Evolutionary conservation across 495 filamentous ascomycete genomes (phyloP).

Genomic region (Penicillium nucicola): DNA sequence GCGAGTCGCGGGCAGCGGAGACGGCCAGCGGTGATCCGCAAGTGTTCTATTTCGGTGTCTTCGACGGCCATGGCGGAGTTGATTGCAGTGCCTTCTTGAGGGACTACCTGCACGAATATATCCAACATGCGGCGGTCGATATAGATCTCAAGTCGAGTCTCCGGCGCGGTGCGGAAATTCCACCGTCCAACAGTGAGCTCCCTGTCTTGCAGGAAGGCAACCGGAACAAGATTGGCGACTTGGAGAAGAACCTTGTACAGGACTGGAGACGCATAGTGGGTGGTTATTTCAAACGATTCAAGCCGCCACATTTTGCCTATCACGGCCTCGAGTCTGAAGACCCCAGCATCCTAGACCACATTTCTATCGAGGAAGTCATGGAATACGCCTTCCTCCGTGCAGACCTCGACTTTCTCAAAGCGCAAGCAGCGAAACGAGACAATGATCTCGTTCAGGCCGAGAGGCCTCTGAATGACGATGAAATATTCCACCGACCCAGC

Average conservation of each 20-base stretch:
- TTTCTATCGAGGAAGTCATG: constrained; percentile 53
- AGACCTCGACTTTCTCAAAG: constrained; percentile 88
- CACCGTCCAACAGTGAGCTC: constrained; percentile 14
- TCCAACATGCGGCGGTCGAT: constrained; percentile 71
- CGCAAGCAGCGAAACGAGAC: constrained; percentile 72
- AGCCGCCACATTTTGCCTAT: constrained; percentile 61
- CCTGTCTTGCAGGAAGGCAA: constrained; percentile 42
- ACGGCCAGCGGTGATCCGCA: constrained; percentile 83
- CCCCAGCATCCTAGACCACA: constrained; percentile 8
- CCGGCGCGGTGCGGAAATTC: constrained; percentile 9
- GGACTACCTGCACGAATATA: constrained; percentile 80
- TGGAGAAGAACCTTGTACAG: constrained; percentile 67
- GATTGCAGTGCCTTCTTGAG: constrained; percentile 87
- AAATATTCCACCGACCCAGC: constrained; percentile 67
- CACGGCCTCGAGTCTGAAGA: constrained; percentile 18
- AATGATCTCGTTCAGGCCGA: constrained; percentile 67
- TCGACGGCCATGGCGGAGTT: constrained; percentile 91
- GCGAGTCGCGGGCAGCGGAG: constrained; percentile 56
- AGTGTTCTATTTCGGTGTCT: constrained; percentile 95
- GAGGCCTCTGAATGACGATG: constrained; percentile 72
- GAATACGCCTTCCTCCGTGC: constrained; percentile 89
- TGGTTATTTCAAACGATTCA: constrained; percentile 90
- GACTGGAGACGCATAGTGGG: constrained; percentile 82
- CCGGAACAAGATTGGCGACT: constrained; percentile 34
- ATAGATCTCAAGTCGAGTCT: constrained; percentile 76